Conservation (phyloP, 768 basidiomycete genomes). For the Mycena vitilis region DNA sequence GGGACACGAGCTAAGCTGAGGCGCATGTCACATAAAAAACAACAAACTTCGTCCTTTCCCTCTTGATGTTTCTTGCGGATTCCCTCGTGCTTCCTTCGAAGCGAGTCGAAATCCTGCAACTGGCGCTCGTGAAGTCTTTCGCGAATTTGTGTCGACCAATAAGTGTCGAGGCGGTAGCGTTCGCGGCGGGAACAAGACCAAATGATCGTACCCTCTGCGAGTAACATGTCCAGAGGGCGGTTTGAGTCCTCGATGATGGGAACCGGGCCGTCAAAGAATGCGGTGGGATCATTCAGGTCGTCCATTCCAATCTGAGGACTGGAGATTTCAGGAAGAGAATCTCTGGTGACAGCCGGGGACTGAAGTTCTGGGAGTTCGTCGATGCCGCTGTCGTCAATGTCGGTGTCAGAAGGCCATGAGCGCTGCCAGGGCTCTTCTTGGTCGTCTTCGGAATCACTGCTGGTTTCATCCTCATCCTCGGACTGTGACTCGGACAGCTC, state of each 20-base stretch:
- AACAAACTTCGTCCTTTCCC: conserved; percentile 65
- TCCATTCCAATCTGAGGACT: conserved; percentile 5
- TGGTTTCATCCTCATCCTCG: conserved; percentile 18
- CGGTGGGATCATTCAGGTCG: conserved; percentile 43
- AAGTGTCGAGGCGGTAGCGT: conserved; percentile 54
- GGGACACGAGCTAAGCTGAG: neutral
- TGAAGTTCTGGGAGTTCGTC: neutral
- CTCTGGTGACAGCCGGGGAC: neutral
- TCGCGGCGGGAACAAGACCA: conserved; percentile 69
- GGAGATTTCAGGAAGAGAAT: neutral
- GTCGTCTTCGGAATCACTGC: conserved; percentile 37
- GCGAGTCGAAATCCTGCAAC: conserved; percentile 56
- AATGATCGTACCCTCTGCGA: conserved; percentile 48
- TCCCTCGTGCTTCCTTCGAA: conserved; percentile 44
- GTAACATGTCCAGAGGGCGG: conserved; percentile 53
- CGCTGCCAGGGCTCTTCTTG: conserved; percentile 48
- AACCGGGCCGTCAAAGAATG: conserved; percentile 50
- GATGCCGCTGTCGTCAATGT: conserved; percentile 2
- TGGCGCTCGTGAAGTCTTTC: conserved; percentile 38
- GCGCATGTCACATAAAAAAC: neutral
- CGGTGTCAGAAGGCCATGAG: conserved; percentile 12
- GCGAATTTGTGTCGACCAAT: conserved; percentile 62
- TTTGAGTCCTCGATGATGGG: conserved; percentile 52
- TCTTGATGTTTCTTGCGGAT: conserved; percentile 55
- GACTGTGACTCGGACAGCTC: conserved; percentile 5